Percentiles rank a stretch among this genome's conserved stretches.
phyloP scores from a whole-genome alignment of 2,329 filamentous ascomycete species.

The Neonectria punicea region DNA sequence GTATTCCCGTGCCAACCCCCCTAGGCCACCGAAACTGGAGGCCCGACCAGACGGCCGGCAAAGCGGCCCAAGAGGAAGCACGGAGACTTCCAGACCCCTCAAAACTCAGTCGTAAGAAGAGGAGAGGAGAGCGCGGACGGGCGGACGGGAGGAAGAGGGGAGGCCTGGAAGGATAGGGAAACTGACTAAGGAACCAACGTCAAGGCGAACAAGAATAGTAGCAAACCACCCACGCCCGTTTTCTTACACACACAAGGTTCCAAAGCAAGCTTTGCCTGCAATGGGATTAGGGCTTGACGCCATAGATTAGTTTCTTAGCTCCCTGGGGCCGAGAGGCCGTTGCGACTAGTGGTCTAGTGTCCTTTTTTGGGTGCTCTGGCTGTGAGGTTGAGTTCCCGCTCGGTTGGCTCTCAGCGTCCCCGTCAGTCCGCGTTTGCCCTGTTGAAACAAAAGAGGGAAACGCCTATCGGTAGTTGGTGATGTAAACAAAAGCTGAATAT shows the following conservation, averaged over 20 bases:
- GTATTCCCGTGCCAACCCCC: conserved; percentile 16
- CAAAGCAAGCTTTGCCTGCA: conserved; percentile 12
- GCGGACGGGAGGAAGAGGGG: not conserved
- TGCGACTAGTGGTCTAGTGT: conserved; percentile 6
- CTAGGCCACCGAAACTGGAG: not conserved
- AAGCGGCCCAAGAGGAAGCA: not conserved
- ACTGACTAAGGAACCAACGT: conserved; percentile 1
- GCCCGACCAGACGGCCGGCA: not conserved
- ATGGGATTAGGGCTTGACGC: conserved; percentile 12
- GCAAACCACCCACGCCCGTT: not conserved
- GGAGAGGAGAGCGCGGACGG: no score
- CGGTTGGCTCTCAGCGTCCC: not conserved
- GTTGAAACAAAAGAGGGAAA: not conserved
- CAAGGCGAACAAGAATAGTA: conserved; percentile 22
- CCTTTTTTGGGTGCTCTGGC: no score
- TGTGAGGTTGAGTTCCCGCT: not conserved
- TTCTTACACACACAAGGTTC: conserved; percentile 3
- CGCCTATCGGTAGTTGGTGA: not conserved
- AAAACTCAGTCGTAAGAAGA: not conserved
- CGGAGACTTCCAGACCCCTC: not conserved
- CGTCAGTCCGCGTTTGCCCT: not conserved
- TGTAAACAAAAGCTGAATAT: not conserved
- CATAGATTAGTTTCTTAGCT: not conserved
- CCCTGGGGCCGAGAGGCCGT: conserved; percentile 14
- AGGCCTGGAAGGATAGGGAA: not conserved